A percentile compares a stretch with the other conserved stretches of the same genome.
These are phyloP conservation scores for Meripilus lineatus DNA, from an alignment of 1,284 basidiomycete species.

Conservation along the genomic window DNA sequence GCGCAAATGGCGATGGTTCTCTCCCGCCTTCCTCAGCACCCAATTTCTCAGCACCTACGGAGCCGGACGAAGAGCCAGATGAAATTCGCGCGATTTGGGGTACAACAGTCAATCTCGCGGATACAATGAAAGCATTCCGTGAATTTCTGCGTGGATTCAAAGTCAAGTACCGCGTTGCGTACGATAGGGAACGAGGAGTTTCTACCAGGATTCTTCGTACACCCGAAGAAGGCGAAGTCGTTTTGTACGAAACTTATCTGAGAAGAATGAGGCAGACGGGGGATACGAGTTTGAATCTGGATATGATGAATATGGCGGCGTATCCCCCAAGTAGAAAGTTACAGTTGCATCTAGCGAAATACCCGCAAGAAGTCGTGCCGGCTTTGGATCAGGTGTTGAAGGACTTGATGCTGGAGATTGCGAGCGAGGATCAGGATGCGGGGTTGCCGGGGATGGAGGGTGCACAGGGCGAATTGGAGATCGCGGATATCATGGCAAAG, in stretches of 20 bases:
- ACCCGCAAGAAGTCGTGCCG: conserved; percentile 95
- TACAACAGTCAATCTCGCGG: conserved; percentile 86
- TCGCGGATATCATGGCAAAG: conserved; percentile 72
- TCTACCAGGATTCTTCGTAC: conserved; percentile 50
- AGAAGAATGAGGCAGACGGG: conserved; percentile 86
- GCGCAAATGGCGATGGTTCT: conserved; percentile 26
- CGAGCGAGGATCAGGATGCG: conserved; percentile 71
- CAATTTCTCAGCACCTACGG: conserved; percentile 57
- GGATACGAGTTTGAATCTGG: conserved; percentile 90
- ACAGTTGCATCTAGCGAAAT: conserved; percentile 77
- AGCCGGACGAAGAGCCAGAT: conserved; percentile 58
- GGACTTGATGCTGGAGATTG: conserved; percentile 82
- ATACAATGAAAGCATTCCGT: conserved; percentile 89
- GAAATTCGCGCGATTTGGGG: conserved; percentile 95
- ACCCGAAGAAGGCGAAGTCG: conserved; percentile 63
- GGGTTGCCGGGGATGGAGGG: conserved; percentile 69
- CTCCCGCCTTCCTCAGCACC: conserved; percentile 61
- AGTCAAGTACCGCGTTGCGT: conserved; percentile 81
- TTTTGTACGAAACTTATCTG: conserved; percentile 81
- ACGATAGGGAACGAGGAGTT: conserved; percentile 65
- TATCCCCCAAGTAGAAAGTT: conserved; percentile 86
- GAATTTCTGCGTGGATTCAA: conserved; percentile 92
- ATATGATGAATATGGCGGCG: conserved; percentile 84
- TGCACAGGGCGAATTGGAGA: conserved; percentile 70
- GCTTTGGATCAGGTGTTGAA: conserved; percentile 96